Evolutionary conservation across 139 green algal species (phyloP), one percentile per base, ranked within the genome.

Genomic region (Tetradesmus lagerheimii): DNA sequence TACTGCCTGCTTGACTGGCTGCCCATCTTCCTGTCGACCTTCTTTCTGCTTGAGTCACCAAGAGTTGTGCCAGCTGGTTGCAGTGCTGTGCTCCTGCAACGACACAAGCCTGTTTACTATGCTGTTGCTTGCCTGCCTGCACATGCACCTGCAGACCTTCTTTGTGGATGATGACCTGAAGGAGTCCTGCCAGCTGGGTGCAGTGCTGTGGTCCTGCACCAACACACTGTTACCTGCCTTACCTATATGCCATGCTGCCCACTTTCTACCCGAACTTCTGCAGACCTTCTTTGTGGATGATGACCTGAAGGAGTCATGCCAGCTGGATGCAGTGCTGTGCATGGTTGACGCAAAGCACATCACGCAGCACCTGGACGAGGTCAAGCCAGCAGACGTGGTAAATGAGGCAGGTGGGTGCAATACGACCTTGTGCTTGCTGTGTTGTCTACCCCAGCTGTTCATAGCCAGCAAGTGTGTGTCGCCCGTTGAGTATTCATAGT

Each of bases 221-320:
- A n/a, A n/a, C n/a, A n/a, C n/a, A n/a, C n/a, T n/a, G n/a, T n/a
- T n/a, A n/a, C n/a, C n/a, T n/a, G n/a, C n/a, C n/a, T n/a, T n/a
- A n/a, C n/a, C n/a, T n/a, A n/a, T n/a, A n/a, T n/a, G n/a, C n/a
- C n/a, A n/a, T n/a, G n/a, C n/a, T n/a, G n/a, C n/a, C n/a, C n/a
- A n/a, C n/a, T n/a, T n/a, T n/a, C n/a, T n/a, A n/a, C n/a, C n/a
- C n/a, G n/a, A n/a, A n/a, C n/a, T n/a, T n/a, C 62, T 83, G 23
- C 95, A 98, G 89, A 98, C 96, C 15, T 99, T 99, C 67, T 99
- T 98, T 86, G 93, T 98, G 14, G 97, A 99, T 79, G 94, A 96
- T 15, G 88, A 95, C 47, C 89, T 97, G 74, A 93, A 95, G 90
- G 91, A 91, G 23, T 45, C 89, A 2, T 94, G 85, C 90, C 47